Evolutionary conservation across 495 filamentous ascomycete species (phyloP).

Genomic region (Neurospora sp.): DNA sequence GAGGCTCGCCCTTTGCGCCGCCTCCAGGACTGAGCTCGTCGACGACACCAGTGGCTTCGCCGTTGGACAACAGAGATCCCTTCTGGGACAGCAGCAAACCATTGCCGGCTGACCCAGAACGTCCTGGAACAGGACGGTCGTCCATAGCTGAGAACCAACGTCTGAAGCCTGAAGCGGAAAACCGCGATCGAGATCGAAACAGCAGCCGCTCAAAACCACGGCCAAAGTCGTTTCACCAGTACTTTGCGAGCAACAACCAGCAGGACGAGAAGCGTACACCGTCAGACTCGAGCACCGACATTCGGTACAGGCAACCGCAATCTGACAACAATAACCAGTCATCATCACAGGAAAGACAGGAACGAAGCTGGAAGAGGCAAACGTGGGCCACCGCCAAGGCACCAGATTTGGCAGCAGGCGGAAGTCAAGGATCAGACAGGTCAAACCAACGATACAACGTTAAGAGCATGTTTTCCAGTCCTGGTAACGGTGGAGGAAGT

Average conservation of each 20-base stretch:
- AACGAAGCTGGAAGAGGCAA: neutral
- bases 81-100: neutral
- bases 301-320: conserved; percentile 18
- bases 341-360: neutral
- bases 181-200: neutral
- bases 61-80: neutral
- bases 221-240: neutral
- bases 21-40: conserved; percentile 10
- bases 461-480: neutral
- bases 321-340: neutral
- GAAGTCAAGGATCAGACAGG: neutral
- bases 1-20: neutral
- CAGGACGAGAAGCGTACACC: neutral
- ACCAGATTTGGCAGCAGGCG: neutral
- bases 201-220: neutral
- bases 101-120: neutral
- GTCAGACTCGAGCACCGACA: conserved; percentile 39
- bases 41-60: conserved; percentile 34
- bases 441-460: neutral
- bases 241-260: neutral
- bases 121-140: neutral
- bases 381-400: neutral
- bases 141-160: neutral
- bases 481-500: neutral
- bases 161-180: neutral